Evolutionary conservation across 192 early-diverging fungal species (phyloP).

Genomic region (Rhizophagus clarus): DNA sequence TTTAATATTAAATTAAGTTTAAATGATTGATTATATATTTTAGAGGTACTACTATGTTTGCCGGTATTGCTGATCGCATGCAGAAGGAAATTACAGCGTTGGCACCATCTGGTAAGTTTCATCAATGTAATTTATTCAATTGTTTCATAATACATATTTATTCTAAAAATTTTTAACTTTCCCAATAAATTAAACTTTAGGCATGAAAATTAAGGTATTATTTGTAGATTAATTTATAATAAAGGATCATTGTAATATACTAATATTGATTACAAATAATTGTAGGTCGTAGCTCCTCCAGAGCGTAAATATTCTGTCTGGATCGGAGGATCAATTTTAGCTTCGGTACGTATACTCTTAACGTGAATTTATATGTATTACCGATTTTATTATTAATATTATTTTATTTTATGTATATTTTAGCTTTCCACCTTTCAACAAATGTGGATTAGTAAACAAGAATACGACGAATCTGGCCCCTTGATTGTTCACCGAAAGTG

Average conservation of each 20-base stretch:
- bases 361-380: background rate
- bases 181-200: conserved; percentile 1
- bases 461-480: conserved; percentile 98
- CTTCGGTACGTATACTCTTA: conserved; percentile 52
- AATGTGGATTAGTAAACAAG: conserved; percentile 99
- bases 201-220: conserved; percentile 30
- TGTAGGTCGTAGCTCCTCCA: conserved; percentile 98
- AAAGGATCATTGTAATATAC: background rate
- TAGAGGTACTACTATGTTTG: conserved; percentile 96
- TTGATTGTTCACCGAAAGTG: conserved; percentile 99
- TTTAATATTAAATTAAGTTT: background rate
- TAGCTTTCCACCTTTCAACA: conserved; percentile 95
- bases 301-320: conserved; percentile 99
- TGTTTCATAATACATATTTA: no score
- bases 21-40: conserved; percentile 2
- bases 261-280: background rate
- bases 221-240: background rate
- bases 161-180: background rate
- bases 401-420: background rate
- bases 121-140: background rate
- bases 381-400: background rate
- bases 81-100: conserved; percentile 96
- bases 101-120: conserved; percentile 89
- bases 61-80: conserved; percentile 96
- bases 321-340: conserved; percentile 98